Base-by-base conservation (phyloP, 257 asterid genomes). In the Rubia yunnanensis region DNA sequence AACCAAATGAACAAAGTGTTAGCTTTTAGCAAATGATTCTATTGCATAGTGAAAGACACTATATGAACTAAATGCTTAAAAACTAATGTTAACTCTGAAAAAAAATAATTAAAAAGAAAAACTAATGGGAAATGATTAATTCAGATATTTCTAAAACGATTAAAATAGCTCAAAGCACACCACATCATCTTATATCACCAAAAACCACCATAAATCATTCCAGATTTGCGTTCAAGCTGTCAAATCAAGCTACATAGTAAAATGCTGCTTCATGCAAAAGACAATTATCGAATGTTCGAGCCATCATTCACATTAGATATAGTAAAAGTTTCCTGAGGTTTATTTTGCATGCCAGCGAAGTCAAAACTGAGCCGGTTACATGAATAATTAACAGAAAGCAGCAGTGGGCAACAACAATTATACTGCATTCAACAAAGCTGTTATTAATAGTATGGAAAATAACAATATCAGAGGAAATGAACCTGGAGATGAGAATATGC, bases 221-320 rank as follows among this genome's bases (percentile, higher is more conserved):
- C 20, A 9, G 49, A 34, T 34, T 28, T 44, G 10, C 1, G 17
- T 11, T 14, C 10, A 34, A 20, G 53, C 28, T 11, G 35, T 49
- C 35, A n/a, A 52, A 3, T 20, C 36, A 30, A 32, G 35, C 20
- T 52, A 50, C 54, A 61, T 23, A 13, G 57, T 36, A 17, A 10
- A 68, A 5, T 59, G 24, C 32, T 17, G 13, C 28, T 35, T 61
- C 15, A 22, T 38, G 34, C 15, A 13, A 9, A 46, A 36, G 24
- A 34, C 52, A 72, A 38, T 46, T 70, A 54, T 74, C 44, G 89
- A 97, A 95, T 83, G 81, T 78, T 87, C 70, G 99, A 92, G 64
- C 99, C 97, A 54, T 92, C 90, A 9, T 87, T 81, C 64, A 92
- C 97, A 78, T 92, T 92, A 54, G 99, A 87, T 69, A 92, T 90